Conservation (phyloP, 352 stramenopile genomes). For the Globisporangium paroecandrum region DNA sequence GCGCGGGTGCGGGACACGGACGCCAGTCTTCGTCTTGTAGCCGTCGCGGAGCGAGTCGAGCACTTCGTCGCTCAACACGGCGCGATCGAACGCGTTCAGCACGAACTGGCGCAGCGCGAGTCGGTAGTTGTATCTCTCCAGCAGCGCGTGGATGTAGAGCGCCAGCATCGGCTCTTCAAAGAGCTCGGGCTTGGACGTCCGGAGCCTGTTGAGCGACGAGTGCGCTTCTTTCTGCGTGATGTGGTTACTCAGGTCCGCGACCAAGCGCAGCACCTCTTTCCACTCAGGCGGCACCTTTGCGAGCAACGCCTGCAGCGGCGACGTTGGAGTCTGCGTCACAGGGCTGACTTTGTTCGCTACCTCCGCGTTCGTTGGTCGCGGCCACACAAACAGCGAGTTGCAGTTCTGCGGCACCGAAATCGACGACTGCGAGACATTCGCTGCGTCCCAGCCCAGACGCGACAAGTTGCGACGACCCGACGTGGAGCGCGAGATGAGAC, state of each 20-base stretch:
- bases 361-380: constrained; percentile 26
- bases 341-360: constrained; percentile 26
- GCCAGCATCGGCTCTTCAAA: constrained; percentile 84
- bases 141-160: constrained; percentile 76
- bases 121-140: constrained; percentile 85
- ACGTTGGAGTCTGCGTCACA: constrained; percentile 57
- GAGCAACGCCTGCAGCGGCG: constrained; percentile 63
- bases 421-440: constrained; percentile 63
- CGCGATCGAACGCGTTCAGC: constrained; percentile 80
- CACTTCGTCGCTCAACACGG: constrained; percentile 68
- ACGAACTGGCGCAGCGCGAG: constrained; percentile 84
- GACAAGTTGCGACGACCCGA: constrained; percentile 59
- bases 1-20: constrained; percentile 44
- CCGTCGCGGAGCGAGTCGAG: constrained; percentile 61
- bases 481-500: constrained; percentile 65
- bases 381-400: constrained; percentile 81
- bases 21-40: constrained; percentile 39
- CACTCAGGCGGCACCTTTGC: constrained; percentile 69
- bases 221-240: constrained; percentile 89
- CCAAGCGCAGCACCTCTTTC: constrained; percentile 71
- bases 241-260: constrained; percentile 86
- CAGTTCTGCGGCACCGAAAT: constrained; percentile 82
- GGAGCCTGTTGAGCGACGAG: constrained; percentile 80
- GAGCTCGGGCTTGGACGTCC: constrained; percentile 56
- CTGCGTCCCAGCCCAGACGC: constrained; percentile 75